Conservation (phyloP, 257 asterid species). For the Rhazya stricta region DNA sequence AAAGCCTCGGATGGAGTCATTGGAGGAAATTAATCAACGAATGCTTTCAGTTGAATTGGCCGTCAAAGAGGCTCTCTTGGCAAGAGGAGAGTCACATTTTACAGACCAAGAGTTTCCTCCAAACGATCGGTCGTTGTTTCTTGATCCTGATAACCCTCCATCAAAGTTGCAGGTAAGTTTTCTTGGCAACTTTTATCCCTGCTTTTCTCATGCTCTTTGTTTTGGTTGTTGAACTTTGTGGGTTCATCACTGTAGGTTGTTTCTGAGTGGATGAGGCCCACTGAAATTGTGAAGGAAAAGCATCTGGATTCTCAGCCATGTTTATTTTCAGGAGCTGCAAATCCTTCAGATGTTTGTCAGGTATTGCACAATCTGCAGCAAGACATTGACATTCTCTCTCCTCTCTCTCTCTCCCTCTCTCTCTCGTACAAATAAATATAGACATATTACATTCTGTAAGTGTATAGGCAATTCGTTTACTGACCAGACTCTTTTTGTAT, state of each 20-base stretch:
- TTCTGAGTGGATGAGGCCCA: constrained; percentile 90
- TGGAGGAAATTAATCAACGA: constrained; percentile 84
- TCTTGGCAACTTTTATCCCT: constrained; percentile 3
- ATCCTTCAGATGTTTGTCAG: constrained; percentile 99
- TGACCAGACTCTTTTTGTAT: neutral
- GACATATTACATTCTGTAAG: neutral
- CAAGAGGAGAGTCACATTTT: constrained; percentile 82
- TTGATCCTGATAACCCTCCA: constrained; percentile 91
- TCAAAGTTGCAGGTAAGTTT: constrained; percentile 69
- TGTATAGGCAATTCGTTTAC: neutral
- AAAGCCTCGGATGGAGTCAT: constrained; percentile 84
- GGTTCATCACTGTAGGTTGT: constrained; percentile 55
- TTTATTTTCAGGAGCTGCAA: constrained; percentile 78
- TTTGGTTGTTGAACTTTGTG: constrained; percentile 2
- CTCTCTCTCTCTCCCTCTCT: neutral
- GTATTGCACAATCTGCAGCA: constrained; percentile 33
- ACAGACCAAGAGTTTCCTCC: constrained; percentile 99
- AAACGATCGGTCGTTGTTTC: constrained; percentile 72
- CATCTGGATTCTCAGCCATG: constrained; percentile 70
- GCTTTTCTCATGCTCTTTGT: neutral
- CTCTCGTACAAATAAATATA: neutral
- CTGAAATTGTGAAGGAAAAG: constrained; percentile 71
- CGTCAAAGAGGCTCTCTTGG: constrained; percentile 92
- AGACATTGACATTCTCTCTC: constrained; percentile 3
- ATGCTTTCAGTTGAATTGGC: constrained; percentile 97